Percentiles rank a stretch among this genome's conserved stretches.
phyloP scores from a whole-genome alignment of 352 stramenopile genomes.

The Thalassiosira delicatula region DNA sequence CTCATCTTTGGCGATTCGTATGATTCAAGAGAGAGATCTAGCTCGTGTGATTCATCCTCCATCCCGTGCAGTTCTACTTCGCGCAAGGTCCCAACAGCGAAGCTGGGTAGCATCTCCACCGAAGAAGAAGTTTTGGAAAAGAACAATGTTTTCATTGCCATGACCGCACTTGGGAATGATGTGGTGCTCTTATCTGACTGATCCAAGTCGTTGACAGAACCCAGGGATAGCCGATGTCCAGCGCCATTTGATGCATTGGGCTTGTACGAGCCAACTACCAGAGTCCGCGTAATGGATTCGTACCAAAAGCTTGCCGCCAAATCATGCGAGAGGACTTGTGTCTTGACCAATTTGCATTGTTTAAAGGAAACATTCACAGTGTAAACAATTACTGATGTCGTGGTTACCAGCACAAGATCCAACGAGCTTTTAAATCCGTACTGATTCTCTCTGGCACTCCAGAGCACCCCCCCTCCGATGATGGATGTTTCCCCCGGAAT shows the following conservation, averaged over 20 bases:
- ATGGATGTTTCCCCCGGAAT: constrained; percentile 27
- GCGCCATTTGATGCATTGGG: too few relatives aligned
- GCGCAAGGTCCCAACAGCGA: constrained; percentile 45
- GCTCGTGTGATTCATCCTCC: neutral
- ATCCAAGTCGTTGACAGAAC: too few relatives aligned
- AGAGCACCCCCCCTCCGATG: constrained; percentile 46
- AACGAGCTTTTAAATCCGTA: constrained; percentile 6
- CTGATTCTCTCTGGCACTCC: constrained; percentile 15
- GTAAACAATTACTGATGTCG: constrained; percentile 37
- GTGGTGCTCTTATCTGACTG: neutral
- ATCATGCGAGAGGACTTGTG: too few relatives aligned
- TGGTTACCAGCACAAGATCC: constrained; percentile 45
- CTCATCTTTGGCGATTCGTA: neutral
- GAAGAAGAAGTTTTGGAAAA: constrained; percentile 28
- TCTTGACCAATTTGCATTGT: too few relatives aligned
- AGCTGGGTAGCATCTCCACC: constrained; percentile 29
- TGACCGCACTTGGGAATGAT: constrained; percentile 35
- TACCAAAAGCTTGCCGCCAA: constrained; percentile 49
- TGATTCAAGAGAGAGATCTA: constrained; percentile 11
- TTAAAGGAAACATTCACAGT: too few relatives aligned
- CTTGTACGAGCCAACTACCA: constrained; percentile 48
- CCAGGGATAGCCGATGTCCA: too few relatives aligned
- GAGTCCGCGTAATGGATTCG: constrained; percentile 25
- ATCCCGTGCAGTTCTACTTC: constrained; percentile 10
- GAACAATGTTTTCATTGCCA: constrained; percentile 55